phyloP scores from a whole-genome alignment of 371 early-diverging fungal genomes.

The Blakeslea trispora region DNA sequence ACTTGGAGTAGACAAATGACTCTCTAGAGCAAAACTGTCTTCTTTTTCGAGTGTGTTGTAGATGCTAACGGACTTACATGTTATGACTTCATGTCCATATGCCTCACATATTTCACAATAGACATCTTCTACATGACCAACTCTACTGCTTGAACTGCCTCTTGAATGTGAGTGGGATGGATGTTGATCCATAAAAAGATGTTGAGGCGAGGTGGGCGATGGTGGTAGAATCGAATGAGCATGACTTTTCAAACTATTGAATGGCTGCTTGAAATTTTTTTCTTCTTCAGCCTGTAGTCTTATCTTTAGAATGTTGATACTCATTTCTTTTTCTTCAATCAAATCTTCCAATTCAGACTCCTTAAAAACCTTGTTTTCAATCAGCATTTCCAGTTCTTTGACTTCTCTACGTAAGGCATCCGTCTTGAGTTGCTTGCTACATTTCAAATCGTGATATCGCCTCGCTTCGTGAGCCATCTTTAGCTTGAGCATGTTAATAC shows the following conservation, averaged over 20 bases:
- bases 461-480: constrained; percentile 47
- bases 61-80: constrained; percentile 43
- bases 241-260: not conserved
- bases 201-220: constrained; percentile 17
- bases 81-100: constrained; percentile 58
- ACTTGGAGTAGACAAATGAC: not conserved
- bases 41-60: constrained; percentile 6
- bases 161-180: constrained; percentile 4
- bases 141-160: constrained; percentile 3
- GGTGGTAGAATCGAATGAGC: not conserved
- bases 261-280: not conserved
- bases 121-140: constrained; percentile 4
- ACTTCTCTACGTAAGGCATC: constrained; percentile 64
- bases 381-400: constrained; percentile 63
- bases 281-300: constrained; percentile 15
- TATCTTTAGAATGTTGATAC: constrained; percentile 41
- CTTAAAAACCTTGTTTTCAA: constrained; percentile 73
- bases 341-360: constrained; percentile 69
- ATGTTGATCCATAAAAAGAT: constrained; percentile 3
- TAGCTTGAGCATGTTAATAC: constrained; percentile 50
- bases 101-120: constrained; percentile 68
- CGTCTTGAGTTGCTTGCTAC: constrained; percentile 56
- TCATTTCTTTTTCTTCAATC: constrained; percentile 45
- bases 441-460: constrained; percentile 55
- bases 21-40: not conserved